phyloP scores from a whole-genome alignment of 73 alveolate genomes.

The Paraurostyla sp. region DNA sequence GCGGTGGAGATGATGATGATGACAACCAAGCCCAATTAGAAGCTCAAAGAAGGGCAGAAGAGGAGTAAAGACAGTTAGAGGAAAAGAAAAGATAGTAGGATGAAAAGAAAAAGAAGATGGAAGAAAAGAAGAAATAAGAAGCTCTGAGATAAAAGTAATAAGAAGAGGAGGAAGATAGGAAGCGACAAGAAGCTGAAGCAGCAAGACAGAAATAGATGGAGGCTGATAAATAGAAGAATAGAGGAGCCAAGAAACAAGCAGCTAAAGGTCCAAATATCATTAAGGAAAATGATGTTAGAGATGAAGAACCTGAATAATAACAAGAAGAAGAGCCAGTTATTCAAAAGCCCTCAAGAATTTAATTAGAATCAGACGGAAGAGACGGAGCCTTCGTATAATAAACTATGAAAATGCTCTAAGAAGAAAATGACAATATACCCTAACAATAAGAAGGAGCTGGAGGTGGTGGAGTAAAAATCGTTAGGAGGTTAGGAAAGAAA shows the following conservation, averaged over 20 bases:
- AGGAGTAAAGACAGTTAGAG: constrained; percentile 51
- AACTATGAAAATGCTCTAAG: constrained; percentile 69
- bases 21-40: constrained; percentile 58
- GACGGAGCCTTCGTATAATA: constrained; percentile 74
- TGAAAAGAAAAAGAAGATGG: constrained; percentile 55
- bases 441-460: constrained; percentile 66
- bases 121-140: constrained; percentile 47
- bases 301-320: constrained; percentile 61
- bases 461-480: constrained; percentile 73
- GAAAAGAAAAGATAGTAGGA: constrained; percentile 47
- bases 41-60: constrained; percentile 46
- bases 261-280: constrained; percentile 50
- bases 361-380: constrained; percentile 58
- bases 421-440: constrained; percentile 71
- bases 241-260: constrained; percentile 46
- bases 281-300: constrained; percentile 61
- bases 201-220: constrained; percentile 26
- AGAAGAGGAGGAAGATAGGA: constrained; percentile 56
- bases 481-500: constrained; percentile 71
- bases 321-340: constrained; percentile 39
- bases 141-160: constrained; percentile 52
- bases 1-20: constrained; percentile 66
- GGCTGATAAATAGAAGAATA: constrained; percentile 30
- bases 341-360: constrained; percentile 44
- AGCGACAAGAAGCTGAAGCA: constrained; percentile 32